phyloP scores from a whole-genome alignment of 257 asterid genomes.

The Penstemon newberryi region DNA sequence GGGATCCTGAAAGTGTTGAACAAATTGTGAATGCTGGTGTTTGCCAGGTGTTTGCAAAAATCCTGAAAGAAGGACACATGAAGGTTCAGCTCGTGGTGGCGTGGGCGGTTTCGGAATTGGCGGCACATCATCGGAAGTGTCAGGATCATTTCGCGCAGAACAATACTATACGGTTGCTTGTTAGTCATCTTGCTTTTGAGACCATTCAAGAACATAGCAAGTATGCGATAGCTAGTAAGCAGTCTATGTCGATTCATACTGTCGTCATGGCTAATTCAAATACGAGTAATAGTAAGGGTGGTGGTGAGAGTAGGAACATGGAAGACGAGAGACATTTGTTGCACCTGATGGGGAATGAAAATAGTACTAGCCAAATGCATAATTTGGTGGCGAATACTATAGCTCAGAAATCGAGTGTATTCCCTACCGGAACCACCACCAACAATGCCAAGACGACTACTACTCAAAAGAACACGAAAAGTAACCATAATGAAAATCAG shows the following conservation, averaged over 20 bases:
- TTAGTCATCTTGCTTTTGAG: constrained; percentile 77
- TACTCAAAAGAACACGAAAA: constrained; percentile 13
- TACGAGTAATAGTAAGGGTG: not conserved
- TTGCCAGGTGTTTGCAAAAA: constrained; percentile 73
- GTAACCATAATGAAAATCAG: not conserved
- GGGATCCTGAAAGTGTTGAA: constrained; percentile 79
- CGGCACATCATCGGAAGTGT: constrained; percentile 70
- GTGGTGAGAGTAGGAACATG: not conserved
- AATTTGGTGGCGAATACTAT: constrained; percentile 44
- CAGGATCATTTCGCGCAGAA: constrained; percentile 79
- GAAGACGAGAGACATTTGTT: no score
- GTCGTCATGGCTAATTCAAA: constrained; percentile 55
- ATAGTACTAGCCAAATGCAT: constrained; percentile 43
- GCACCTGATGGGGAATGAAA: no score
- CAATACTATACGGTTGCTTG: constrained; percentile 64
- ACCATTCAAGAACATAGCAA: constrained; percentile 78
- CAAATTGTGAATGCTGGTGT: constrained; percentile 72
- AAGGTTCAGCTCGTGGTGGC: constrained; percentile 75
- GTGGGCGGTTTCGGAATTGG: constrained; percentile 75
- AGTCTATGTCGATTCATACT: constrained; percentile 53
- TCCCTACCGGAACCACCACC: constrained; percentile 1
- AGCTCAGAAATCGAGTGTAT: constrained; percentile 37
- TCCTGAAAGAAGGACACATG: constrained; percentile 83
- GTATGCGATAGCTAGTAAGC: constrained; percentile 51
- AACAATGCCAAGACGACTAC: not conserved